phyloP scores from a whole-genome alignment of 2,329 filamentous ascomycete genomes.

The Pyrenophora graminea region DNA sequence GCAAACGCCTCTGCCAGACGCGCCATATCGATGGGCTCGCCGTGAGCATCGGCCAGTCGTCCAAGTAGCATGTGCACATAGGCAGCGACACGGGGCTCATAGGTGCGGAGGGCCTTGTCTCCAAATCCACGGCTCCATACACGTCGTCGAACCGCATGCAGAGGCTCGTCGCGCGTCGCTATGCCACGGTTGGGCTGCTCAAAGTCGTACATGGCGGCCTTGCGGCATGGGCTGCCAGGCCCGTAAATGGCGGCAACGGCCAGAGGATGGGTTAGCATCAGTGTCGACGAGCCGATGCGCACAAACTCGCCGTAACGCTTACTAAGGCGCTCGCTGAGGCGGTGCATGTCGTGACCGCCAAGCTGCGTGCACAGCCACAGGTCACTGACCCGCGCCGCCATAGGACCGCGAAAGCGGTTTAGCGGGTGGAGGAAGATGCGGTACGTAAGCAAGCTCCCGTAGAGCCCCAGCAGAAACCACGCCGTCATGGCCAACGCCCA shows the following conservation, averaged over 20 bases:
- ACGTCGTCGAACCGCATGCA: constrained; percentile 26
- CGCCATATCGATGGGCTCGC: not conserved
- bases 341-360: not conserved
- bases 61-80: not conserved
- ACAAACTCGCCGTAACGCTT: not conserved
- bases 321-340: not conserved
- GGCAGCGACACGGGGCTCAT: constrained; percentile 5
- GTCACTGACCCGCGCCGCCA: not conserved
- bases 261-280: constrained; percentile 1
- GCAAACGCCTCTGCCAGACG: not conserved
- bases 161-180: not conserved
- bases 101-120: constrained; percentile 43
- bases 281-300: not conserved
- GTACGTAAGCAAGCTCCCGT: not conserved
- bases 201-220: constrained; percentile 5
- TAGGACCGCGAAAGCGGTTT: not conserved
- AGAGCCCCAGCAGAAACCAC: not conserved
- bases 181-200: not conserved
- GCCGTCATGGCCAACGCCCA: not conserved
- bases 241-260: constrained; percentile 1
- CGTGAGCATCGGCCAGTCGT: not conserved
- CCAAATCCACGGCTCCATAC: constrained; percentile 48
- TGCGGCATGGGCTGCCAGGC: not conserved
- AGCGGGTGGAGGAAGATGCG: not conserved
- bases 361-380: not conserved